Conservation (phyloP, 139 green algal species). For the Chlorella sp. region DNA sequence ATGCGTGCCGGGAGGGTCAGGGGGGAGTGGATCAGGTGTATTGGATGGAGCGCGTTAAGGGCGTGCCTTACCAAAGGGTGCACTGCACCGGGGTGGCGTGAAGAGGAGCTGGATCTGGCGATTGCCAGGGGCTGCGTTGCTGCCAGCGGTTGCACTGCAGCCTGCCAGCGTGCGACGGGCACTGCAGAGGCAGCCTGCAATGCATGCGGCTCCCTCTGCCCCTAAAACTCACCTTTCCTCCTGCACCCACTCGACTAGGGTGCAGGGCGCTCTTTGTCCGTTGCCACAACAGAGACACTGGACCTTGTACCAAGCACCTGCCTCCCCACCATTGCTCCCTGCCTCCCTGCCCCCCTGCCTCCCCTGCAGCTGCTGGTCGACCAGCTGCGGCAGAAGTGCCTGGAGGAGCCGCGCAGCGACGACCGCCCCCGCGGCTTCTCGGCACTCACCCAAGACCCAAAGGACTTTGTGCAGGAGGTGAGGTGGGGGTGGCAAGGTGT, state of each 20-base stretch:
- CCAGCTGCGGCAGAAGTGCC: constrained; percentile 81
- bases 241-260: too few relatives aligned
- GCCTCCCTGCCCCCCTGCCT: neutral
- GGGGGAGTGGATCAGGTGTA: neutral
- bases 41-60: too few relatives aligned
- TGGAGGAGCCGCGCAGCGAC: constrained; percentile 64
- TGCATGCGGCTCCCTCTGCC: neutral
- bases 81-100: too few relatives aligned
- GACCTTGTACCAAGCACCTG: neutral
- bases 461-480: constrained; percentile 63
- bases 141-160: too few relatives aligned
- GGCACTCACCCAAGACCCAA: constrained; percentile 69
- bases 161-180: too few relatives aligned
- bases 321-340: neutral
- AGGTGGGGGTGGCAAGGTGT: neutral
- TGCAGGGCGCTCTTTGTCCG: too few relatives aligned
- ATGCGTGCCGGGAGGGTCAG: neutral
- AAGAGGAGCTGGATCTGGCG: too few relatives aligned
- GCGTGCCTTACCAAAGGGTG: too few relatives aligned
- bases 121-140: neutral
- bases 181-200: neutral
- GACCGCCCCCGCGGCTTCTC: constrained; percentile 57
- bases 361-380: constrained; percentile 70
- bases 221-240: too few relatives aligned
- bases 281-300: too few relatives aligned